These are phyloP conservation scores for Chaetomium tenue DNA, from an alignment of 495 filamentous ascomycete genomes.

Conservation along the genomic window DNA sequence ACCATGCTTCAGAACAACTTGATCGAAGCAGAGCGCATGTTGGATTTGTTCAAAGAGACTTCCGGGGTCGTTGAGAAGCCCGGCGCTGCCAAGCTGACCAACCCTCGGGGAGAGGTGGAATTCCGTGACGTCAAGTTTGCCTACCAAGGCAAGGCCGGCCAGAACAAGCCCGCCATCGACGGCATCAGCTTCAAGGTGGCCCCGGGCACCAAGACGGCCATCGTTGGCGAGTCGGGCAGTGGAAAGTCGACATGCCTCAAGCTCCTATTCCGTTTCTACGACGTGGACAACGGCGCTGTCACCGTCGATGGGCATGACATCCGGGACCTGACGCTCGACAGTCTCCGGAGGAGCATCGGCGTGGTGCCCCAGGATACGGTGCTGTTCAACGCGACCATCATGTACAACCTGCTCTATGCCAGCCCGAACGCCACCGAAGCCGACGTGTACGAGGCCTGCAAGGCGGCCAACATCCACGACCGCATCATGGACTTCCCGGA, in stretches of 20 bases:
- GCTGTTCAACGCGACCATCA: conserved; percentile 89
- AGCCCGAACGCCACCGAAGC: conserved; percentile 78
- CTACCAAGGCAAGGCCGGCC: conserved; percentile 42
- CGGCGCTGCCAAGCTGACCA: background rate
- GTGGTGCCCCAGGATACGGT: conserved; percentile 95
- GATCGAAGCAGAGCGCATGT: background rate
- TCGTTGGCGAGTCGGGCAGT: conserved; percentile 91
- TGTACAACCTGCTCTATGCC: conserved; percentile 93
- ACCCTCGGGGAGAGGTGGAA: background rate
- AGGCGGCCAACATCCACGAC: conserved; percentile 88
- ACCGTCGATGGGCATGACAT: conserved; percentile 79
- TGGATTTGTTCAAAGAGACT: background rate
- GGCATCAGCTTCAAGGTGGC: conserved; percentile 73
- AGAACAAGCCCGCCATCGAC: conserved; percentile 75
- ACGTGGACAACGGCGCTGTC: conserved; percentile 69
- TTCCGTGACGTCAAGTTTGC: background rate
- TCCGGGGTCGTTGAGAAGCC: background rate
- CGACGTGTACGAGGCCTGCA: conserved; percentile 79
- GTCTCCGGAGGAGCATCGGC: conserved; percentile 49
- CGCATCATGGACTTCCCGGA: conserved; percentile 91
- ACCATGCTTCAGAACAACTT: background rate
- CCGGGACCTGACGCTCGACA: conserved; percentile 74
- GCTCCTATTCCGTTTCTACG: conserved; percentile 89
- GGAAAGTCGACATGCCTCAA: conserved; percentile 94
- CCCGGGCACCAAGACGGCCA: conserved; percentile 85